These are phyloP conservation scores for Primulina eburnea DNA, from an alignment of 257 asterid species.

Conservation along the genomic window DNA sequence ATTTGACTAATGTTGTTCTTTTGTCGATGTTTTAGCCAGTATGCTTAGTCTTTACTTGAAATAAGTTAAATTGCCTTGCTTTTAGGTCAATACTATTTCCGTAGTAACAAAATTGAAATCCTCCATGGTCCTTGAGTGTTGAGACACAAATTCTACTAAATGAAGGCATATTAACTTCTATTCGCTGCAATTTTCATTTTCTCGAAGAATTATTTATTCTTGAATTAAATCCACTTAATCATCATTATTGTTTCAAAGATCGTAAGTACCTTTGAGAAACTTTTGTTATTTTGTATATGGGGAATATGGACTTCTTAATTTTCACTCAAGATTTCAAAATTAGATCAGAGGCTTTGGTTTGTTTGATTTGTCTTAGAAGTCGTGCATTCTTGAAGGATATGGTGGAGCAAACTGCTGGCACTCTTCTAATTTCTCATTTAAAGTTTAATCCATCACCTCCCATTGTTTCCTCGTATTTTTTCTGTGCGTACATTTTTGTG, in stretches of 20 bases:
- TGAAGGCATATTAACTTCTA: not conserved
- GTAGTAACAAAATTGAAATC: not conserved
- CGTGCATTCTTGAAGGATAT: not conserved
- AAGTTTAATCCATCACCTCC: not conserved
- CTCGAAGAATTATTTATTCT: not conserved
- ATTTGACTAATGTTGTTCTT: constrained; percentile 12
- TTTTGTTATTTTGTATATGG: not conserved
- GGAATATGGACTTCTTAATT: not conserved
- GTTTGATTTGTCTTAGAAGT: not conserved
- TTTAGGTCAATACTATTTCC: not conserved
- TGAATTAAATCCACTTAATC: not conserved
- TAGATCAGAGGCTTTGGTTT: not conserved
- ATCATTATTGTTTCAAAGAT: not conserved
- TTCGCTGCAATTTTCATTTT: not conserved
- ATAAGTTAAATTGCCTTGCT: not conserved
- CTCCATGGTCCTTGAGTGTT: not conserved
- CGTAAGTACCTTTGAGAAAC: not conserved
- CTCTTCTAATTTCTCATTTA: not conserved
- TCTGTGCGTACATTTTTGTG: not conserved
- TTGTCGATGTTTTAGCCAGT: not conserved
- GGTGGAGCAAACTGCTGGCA: not conserved
- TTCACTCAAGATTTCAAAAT: not conserved
- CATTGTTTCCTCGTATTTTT: too few species aligned
- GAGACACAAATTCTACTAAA: not conserved
- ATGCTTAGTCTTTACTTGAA: not conserved